Evolutionary conservation across 1,139 yeast genomes (phyloP), one percentile per base, ranked within the genome.

Genomic region (Suhomyces coccinellae): DNA sequence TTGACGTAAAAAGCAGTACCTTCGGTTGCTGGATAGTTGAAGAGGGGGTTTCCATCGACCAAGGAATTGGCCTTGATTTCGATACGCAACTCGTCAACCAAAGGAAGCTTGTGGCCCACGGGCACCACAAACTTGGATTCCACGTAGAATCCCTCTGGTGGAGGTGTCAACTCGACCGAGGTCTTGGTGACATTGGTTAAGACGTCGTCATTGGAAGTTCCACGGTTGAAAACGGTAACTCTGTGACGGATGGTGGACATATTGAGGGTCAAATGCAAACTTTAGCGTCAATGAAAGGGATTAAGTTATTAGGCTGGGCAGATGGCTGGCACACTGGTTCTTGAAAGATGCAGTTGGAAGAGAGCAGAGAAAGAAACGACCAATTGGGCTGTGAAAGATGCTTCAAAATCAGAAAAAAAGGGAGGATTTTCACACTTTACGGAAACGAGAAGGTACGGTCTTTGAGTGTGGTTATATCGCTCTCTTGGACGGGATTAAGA

Each of bases 211-310:
- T 59, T 59, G 17, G 58, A 40, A 2, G 55, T 52, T 11, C 53
- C 38, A 4, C 66, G 69, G 49, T 69, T 70, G 52, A 61, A 54
- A 24, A 69, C 49, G 13, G 77, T 69, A 24, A 64, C 56, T 54
- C 77, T 59, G 43, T 71, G 75, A 53, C 64, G 67, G 26, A 43
- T 40, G 52, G 52, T 51, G 17, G 36, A 24, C 36, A 34, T 34
- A 2, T 20, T 6, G 24, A 6, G 24, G 24, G 24, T 20, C 24
- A 20, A 20, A 6, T 4, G 24, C 8, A 20, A 20, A 6, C 8
- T 4, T 20, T 2, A 6, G 24, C 2, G 24, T 20, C 8, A 20
- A 20, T 20, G 2, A 20, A 20, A 6, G 24, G 24, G 24, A 20
- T 20, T 20, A 20, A 5, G 24, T 20, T 20, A 20, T 20, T 20